phyloP scores from a whole-genome alignment of 148 eudicot genomes.

The Bassia scoparia region DNA sequence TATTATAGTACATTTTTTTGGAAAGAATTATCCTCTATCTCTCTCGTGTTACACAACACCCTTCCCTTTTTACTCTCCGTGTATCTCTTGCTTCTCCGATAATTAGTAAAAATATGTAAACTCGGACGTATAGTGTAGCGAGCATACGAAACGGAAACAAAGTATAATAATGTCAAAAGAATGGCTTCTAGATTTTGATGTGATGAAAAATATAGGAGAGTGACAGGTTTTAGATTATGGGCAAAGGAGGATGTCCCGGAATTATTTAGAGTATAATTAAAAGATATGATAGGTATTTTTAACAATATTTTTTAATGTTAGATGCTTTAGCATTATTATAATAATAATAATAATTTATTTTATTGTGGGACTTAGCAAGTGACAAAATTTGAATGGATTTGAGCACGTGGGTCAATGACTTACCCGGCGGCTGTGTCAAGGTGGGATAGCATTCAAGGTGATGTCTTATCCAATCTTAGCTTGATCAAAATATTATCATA shows the following conservation, averaged over 20 bases:
- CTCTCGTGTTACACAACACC: too few relatives aligned
- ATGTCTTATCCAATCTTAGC: neutral
- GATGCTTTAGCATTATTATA: neutral
- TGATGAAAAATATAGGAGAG: conserved; percentile 14
- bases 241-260: conserved; percentile 37
- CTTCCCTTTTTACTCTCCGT: too few relatives aligned
- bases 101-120: too few relatives aligned
- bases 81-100: too few relatives aligned
- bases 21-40: too few relatives aligned
- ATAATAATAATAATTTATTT: conserved; percentile 8
- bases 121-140: too few relatives aligned
- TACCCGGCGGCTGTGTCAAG: conserved; percentile 34
- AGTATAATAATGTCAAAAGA: conserved; percentile 14
- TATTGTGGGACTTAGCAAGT: conserved; percentile 11
- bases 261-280: neutral
- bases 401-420: conserved; percentile 33
- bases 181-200: conserved; percentile 19
- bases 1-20: too few relatives aligned
- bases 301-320: neutral
- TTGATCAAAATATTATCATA: neutral
- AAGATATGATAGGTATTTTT: neutral
- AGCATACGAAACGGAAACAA: too few relatives aligned
- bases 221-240: conserved; percentile 27
- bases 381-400: neutral
- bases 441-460: conserved; percentile 18